phyloP scores from a whole-genome alignment of 75 land plant genomes.

The Pinus tabuliformis region DNA sequence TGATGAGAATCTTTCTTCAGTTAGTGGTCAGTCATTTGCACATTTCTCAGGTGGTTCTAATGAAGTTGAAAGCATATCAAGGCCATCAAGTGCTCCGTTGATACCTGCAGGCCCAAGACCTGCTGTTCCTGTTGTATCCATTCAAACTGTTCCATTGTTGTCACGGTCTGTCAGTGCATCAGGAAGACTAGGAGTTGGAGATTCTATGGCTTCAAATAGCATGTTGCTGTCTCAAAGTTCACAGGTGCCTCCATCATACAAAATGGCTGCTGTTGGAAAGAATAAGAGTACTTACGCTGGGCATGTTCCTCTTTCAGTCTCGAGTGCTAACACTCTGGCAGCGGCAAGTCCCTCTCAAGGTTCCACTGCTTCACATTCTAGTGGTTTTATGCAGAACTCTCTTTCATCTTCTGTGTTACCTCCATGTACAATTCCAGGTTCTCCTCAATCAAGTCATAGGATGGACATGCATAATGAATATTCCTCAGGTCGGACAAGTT shows the following conservation, averaged over 20 bases:
- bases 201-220: slow-evolving; percentile 18
- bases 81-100: slow-evolving; percentile 86
- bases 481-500: not conserved
- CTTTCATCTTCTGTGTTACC: not conserved
- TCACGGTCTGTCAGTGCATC: slow-evolving; percentile 86
- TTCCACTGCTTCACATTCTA: slow-evolving; percentile 14
- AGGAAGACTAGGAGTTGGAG: slow-evolving; percentile 63
- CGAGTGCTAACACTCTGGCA: slow-evolving; percentile 16
- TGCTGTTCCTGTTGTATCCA: slow-evolving; percentile 32
- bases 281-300: slow-evolving; percentile 10
- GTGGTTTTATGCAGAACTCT: not conserved
- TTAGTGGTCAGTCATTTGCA: not conserved
- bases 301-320: slow-evolving; percentile 4
- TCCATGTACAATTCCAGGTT: slow-evolving; percentile 3
- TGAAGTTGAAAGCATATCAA: slow-evolving; percentile 33
- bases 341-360: slow-evolving; percentile 15
- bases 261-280: slow-evolving; percentile 77
- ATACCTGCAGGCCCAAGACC: slow-evolving; percentile 53
- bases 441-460: slow-evolving; percentile 18
- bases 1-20: not conserved
- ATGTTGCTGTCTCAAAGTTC: slow-evolving; percentile 18
- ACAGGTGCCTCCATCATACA: slow-evolving; percentile 70
- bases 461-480: not conserved
- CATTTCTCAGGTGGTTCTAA: not conserved
- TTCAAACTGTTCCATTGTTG: slow-evolving; percentile 39